Percentiles rank a stretch among this genome's conserved stretches.
Conservation (phyloP, 2,329 filamentous ascomycete species). For the Epichloe elymi region DNA sequence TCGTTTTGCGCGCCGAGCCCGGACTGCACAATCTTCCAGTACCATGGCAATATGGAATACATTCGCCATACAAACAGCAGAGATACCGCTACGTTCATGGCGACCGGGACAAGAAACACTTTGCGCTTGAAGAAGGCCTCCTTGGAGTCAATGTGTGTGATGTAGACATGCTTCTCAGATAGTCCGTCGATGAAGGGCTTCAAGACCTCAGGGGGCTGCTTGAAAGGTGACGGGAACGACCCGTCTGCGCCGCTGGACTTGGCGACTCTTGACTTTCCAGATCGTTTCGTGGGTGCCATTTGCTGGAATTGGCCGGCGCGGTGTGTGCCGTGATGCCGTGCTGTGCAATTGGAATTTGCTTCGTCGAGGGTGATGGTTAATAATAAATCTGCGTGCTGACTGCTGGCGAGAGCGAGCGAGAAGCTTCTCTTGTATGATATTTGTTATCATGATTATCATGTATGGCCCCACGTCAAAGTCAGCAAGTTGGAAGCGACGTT, state of each 20-base stretch:
- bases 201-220: constrained; percentile 50
- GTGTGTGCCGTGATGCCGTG: not conserved
- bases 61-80: constrained; percentile 54
- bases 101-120: constrained; percentile 67
- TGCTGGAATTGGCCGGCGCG: not conserved
- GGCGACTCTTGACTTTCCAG: constrained; percentile 18
- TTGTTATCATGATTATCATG: too few relatives aligned
- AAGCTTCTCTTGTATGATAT: too few relatives aligned
- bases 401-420: too few relatives aligned
- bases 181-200: constrained; percentile 54
- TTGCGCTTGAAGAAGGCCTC: constrained; percentile 61
- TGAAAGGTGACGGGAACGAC: constrained; percentile 52
- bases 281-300: constrained; percentile 23
- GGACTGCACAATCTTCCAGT: constrained; percentile 52
- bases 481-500: not conserved
- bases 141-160: constrained; percentile 68
- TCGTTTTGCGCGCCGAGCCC: constrained; percentile 53
- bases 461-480: too few relatives aligned
- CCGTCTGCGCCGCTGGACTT: constrained; percentile 14
- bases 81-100: constrained; percentile 59
- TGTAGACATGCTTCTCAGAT: constrained; percentile 59
- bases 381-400: not conserved
- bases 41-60: constrained; percentile 57
- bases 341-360: not conserved
- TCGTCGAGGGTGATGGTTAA: not conserved